phyloP scores from a whole-genome alignment of 208 protist genomes.

The Leptomonas pyrrhocoris region DNA sequence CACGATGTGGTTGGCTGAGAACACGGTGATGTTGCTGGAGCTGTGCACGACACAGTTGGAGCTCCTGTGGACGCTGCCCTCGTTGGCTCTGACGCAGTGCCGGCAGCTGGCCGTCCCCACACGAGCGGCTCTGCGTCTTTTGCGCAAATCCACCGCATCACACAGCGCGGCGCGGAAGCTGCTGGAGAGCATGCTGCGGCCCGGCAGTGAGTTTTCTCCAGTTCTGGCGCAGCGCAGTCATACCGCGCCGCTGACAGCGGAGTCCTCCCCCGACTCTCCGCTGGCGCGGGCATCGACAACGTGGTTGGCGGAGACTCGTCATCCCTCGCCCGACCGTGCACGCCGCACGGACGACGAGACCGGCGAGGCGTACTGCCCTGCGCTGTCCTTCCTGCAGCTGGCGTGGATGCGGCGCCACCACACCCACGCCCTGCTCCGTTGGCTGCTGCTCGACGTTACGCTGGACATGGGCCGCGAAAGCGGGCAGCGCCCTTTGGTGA shows the following conservation, averaged over 20 bases:
- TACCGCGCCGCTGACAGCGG: slow-evolving; percentile 2
- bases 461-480: slow-evolving; percentile 22
- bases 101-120: slow-evolving; percentile 22
- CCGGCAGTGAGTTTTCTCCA: neutral
- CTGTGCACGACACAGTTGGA: slow-evolving; percentile 42
- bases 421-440: slow-evolving; percentile 63
- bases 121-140: slow-evolving; percentile 11
- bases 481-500: slow-evolving; percentile 18
- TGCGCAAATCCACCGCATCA: slow-evolving; percentile 8
- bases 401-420: slow-evolving; percentile 79
- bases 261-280: neutral
- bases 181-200: slow-evolving; percentile 24
- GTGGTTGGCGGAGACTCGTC: neutral
- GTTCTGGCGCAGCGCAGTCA: slow-evolving; percentile 12
- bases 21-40: slow-evolving; percentile 36
- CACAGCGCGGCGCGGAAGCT: slow-evolving; percentile 21
- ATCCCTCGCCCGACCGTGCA: neutral
- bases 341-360: neutral
- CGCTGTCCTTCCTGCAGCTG: slow-evolving; percentile 55
- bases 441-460: slow-evolving; percentile 49
- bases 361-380: slow-evolving; percentile 24
- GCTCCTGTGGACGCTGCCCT: slow-evolving; percentile 44
- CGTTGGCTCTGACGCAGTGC: slow-evolving; percentile 28
- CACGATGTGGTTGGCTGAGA: slow-evolving; percentile 35
- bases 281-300: neutral